A percentile compares a stretch with the other conserved stretches of the same genome.
Conservation (phyloP, 768 basidiomycete species). For the Fomitopsis pulvina region DNA sequence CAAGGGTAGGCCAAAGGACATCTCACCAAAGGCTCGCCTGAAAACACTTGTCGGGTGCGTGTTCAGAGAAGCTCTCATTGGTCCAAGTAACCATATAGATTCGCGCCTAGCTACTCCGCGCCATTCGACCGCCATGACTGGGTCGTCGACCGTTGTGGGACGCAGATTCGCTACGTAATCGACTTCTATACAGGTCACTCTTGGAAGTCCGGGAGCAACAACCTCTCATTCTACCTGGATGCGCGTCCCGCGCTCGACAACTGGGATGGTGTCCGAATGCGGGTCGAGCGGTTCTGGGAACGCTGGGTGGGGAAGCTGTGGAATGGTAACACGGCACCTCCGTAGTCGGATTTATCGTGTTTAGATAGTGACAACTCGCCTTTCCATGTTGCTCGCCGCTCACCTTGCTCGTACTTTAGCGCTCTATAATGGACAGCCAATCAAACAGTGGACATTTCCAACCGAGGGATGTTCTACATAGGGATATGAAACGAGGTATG, state of each 20-base stretch:
- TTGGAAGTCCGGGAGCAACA: conserved; percentile 35
- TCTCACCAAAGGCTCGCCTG: conserved; percentile 73
- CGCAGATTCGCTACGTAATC: conserved; percentile 87
- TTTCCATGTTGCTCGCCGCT: not conserved
- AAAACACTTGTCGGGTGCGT: conserved; percentile 84
- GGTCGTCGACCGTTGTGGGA: conserved; percentile 91
- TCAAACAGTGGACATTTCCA: not conserved
- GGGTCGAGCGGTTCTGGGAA: conserved; percentile 51
- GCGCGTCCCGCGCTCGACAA: conserved; percentile 90
- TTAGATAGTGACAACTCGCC: not conserved
- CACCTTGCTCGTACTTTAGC: conserved; percentile 1
- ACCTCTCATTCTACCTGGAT: conserved; percentile 87
- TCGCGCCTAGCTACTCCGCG: conserved; percentile 63
- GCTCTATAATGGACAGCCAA: conserved; percentile 2
- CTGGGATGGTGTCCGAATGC: conserved; percentile 91
- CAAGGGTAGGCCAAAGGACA: conserved; percentile 78
- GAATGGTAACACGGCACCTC: conserved; percentile 5
- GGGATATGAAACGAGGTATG: not conserved
- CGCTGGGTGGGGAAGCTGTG: conserved; percentile 22
- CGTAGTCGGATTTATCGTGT: conserved; percentile 2
- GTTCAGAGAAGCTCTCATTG: not conserved
- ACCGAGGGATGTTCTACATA: not conserved
- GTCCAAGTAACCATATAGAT: conserved; percentile 4
- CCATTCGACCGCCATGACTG: conserved; percentile 99
- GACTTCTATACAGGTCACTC: conserved; percentile 92